Conservation (phyloP, 768 basidiomycete species). For the Leccinum variicolor region DNA sequence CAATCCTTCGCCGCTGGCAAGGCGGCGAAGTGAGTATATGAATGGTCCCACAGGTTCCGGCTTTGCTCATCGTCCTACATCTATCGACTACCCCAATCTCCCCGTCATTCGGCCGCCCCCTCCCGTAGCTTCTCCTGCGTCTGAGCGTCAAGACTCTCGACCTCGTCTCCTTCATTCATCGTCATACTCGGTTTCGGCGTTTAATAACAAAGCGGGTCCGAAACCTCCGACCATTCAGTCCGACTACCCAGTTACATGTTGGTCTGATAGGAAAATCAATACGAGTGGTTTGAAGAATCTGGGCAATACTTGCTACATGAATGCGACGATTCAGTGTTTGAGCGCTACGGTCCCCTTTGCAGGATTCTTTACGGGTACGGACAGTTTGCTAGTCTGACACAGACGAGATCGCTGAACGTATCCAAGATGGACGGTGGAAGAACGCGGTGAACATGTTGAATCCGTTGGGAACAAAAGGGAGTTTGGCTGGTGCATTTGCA, state of each 20-base stretch:
- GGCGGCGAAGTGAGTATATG: slow-evolving; percentile 73
- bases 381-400: neutral
- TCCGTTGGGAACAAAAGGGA: slow-evolving; percentile 84
- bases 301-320: slow-evolving; percentile 99
- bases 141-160: slow-evolving; percentile 76
- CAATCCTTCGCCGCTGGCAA: slow-evolving; percentile 70
- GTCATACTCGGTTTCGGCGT: slow-evolving; percentile 30
- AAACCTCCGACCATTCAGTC: slow-evolving; percentile 64
- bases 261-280: slow-evolving; percentile 77
- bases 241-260: slow-evolving; percentile 82
- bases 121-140: slow-evolving; percentile 60
- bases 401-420: slow-evolving; percentile 1
- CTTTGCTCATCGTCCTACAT: slow-evolving; percentile 39
- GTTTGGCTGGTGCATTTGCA: slow-evolving; percentile 78
- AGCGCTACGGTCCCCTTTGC: slow-evolving; percentile 93
- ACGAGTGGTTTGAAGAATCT: slow-evolving; percentile 90
- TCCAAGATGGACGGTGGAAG: slow-evolving; percentile 74
- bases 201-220: slow-evolving; percentile 35
- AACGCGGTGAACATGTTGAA: slow-evolving; percentile 82
- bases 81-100: slow-evolving; percentile 83
- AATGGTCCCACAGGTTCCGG: slow-evolving; percentile 66
- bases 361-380: slow-evolving; percentile 81
- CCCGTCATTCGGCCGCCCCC: slow-evolving; percentile 76
- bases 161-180: slow-evolving; percentile 45
- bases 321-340: slow-evolving; percentile 94